Conservation (phyloP, 257 asterid genomes). For the Primulina huaijiensis region DNA sequence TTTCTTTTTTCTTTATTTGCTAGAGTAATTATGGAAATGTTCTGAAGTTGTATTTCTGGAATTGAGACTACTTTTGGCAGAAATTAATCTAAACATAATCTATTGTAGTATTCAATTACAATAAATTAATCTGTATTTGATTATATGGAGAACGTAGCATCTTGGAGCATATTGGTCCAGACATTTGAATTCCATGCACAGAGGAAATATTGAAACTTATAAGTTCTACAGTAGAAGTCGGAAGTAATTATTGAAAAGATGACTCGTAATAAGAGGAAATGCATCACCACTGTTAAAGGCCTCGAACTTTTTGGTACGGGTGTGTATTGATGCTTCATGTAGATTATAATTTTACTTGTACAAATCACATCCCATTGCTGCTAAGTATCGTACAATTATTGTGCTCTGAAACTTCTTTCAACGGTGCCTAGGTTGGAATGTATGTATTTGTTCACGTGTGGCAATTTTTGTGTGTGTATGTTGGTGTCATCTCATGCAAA, state of each 20-base stretch:
- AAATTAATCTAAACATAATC: too few species aligned
- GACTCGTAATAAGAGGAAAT: slow-evolving; percentile 90
- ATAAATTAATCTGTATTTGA: too few species aligned
- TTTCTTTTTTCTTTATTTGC: background rate
- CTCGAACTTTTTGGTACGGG: slow-evolving; percentile 83
- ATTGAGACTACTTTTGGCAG: too few species aligned
- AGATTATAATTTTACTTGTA: background rate
- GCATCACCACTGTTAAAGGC: slow-evolving; percentile 96
- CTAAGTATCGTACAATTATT: background rate
- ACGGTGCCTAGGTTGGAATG: background rate
- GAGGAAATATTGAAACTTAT: slow-evolving; percentile 11
- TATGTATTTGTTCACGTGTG: background rate
- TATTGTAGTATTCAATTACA: background rate
- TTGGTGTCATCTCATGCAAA: background rate
- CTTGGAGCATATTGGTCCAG: background rate
- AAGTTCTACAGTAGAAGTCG: slow-evolving; percentile 66
- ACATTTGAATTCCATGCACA: slow-evolving; percentile 8
- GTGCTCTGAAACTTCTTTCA: background rate
- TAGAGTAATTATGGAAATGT: background rate
- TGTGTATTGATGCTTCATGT: background rate
- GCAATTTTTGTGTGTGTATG: background rate
- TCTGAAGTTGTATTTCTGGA: background rate
- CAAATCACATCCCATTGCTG: background rate
- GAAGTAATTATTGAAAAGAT: slow-evolving; percentile 91
- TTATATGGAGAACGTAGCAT: too few species aligned